Conservation (phyloP, 257 asterid genomes). For the Solanum neorickii region DNA sequence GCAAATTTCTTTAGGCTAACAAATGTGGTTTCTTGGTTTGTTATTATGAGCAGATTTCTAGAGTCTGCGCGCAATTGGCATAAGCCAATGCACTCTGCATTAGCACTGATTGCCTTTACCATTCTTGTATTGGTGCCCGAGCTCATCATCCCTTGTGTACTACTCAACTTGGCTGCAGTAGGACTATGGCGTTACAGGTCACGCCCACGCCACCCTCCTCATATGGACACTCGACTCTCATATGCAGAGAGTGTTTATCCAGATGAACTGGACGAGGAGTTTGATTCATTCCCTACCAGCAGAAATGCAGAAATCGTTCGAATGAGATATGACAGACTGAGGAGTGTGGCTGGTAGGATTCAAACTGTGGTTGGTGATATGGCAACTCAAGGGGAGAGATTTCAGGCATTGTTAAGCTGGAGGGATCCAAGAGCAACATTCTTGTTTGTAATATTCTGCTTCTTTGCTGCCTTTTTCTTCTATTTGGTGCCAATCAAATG, state of each 20-base stretch:
- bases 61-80: conserved; percentile 51
- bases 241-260: conserved; percentile 59
- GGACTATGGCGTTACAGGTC: conserved; percentile 63
- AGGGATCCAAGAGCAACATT: conserved; percentile 85
- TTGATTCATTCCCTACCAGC: conserved; percentile 68
- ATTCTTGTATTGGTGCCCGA: conserved; percentile 51
- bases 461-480: conserved; percentile 62
- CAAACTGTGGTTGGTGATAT: conserved; percentile 83
- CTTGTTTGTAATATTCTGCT: conserved; percentile 57
- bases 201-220: conserved; percentile 78
- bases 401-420: conserved; percentile 84
- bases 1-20: conserved; percentile 82
- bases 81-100: conserved; percentile 47
- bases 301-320: conserved; percentile 49
- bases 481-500: conserved; percentile 65
- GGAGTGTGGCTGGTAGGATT: conserved; percentile 81
- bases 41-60: conserved; percentile 33
- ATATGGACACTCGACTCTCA: conserved; percentile 70
- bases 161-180: conserved; percentile 37
- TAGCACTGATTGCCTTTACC: conserved; percentile 25
- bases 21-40: conserved; percentile 48
- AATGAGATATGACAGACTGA: conserved; percentile 65
- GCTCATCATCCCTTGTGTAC: conserved; percentile 53
- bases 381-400: conserved; percentile 86
- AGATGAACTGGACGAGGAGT: conserved; percentile 79